Conservation (phyloP, 176 grass and related monocot species). For the Avena atlantica region DNA sequence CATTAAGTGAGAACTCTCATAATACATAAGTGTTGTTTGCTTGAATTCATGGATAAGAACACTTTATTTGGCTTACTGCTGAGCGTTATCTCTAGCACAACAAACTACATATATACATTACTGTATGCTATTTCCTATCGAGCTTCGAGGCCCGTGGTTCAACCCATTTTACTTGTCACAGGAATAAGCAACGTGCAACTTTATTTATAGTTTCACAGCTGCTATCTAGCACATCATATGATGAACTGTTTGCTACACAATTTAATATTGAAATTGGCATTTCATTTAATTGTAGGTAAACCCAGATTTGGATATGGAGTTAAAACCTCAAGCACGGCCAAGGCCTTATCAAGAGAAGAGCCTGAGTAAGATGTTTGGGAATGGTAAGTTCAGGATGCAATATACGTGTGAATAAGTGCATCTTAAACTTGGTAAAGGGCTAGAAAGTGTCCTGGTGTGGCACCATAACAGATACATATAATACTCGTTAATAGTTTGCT, state of each 20-base stretch:
- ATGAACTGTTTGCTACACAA: not conserved
- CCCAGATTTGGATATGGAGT: constrained; percentile 84
- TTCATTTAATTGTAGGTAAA: constrained; percentile 66
- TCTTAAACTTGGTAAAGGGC: constrained; percentile 29
- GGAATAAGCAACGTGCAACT: not conserved
- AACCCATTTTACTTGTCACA: constrained; percentile 8
- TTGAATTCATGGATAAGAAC: not conserved
- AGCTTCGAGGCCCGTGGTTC: not conserved
- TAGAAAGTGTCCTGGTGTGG: not conserved
- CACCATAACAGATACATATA: not conserved
- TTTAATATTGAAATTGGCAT: constrained; percentile 26
- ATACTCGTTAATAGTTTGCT: constrained; percentile 11
- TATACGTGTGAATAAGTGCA: not conserved
- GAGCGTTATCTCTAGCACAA: constrained; percentile 5
- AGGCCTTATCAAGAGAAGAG: constrained; percentile 99
- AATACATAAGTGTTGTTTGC: not conserved
- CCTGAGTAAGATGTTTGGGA: constrained; percentile 99
- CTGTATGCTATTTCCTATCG: not conserved
- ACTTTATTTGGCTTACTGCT: not conserved
- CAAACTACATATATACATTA: constrained; percentile 19
- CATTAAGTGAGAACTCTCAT: not conserved
- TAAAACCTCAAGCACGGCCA: constrained; percentile 84
- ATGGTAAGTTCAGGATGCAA: constrained; percentile 59
- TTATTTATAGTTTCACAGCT: not conserved
- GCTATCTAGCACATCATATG: not conserved